Evolutionary conservation across 805 yeast genomes (phyloP), one percentile per base, ranked within the genome.

Genomic region (Jamesozyma lodderae): DNA sequence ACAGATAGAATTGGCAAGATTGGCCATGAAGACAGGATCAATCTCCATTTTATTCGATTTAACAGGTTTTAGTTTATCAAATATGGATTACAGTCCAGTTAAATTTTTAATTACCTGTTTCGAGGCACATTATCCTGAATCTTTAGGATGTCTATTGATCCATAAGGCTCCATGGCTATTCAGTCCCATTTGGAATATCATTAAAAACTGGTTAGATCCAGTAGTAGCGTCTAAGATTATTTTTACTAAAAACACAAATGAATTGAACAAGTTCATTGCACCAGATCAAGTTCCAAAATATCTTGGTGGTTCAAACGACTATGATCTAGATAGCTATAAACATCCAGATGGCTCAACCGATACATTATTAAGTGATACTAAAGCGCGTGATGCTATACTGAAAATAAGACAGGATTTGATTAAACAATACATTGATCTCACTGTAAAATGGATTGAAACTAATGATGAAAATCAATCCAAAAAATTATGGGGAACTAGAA

Each of bases 111-210:
- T 88, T 43, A 74, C 77, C 38, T 81, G 88, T 43, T 87, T 92
- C 60, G 97, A 92, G 67, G 94, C 95, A 0, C 95, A 90, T 57
- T 92, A 90, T 59, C 98, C 98, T 1, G 98, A 92, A 63, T 80
- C 85, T 29, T 70, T 92, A 43, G 96, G 95, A 14, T 75, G 74
- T 40, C 66, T 92, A 37, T 72, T 86, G 48, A 81, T 92, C 43
- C 95, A 86, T 65, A 82, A 83, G 51, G 96, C 98, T 0, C 98
- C 98, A 20, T 87, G 96, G 97, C 76, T 92, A 38, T 92, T 92
- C 66, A 77, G 83, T 36, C 90, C 96, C 18, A 84, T 90, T 42
- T 92, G 98, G 97, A 81, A 79, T 49, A 75, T 90, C 49, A 77
- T 92, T 51, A 86, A 85, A 60, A 79, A 80, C 51, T 90, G 96